Percentiles rank a stretch among this genome's conserved stretches.
Evolutionary conservation across 2,329 filamentous ascomycete genomes (phyloP).

Genomic region (Penicillium digitatum): DNA sequence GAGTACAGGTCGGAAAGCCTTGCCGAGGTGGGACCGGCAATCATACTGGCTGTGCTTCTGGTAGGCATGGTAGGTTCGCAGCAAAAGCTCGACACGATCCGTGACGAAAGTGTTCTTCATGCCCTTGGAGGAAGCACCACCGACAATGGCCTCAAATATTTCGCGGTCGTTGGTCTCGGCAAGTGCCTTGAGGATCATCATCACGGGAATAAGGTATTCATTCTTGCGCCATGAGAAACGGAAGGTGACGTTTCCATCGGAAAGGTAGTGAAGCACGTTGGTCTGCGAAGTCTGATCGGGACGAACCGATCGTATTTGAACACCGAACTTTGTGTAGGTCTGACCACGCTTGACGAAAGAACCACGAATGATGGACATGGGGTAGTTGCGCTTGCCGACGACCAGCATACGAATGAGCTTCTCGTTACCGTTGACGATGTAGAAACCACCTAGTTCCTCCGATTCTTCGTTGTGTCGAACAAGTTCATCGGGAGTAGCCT

Average conservation of each 20-base stretch:
- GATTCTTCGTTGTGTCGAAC: conserved; percentile 89
- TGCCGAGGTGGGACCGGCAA: conserved; percentile 79
- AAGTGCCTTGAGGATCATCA: conserved; percentile 95
- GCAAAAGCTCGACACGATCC: conserved; percentile 84
- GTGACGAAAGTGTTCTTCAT: conserved; percentile 88
- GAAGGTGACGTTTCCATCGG: conserved; percentile 93
- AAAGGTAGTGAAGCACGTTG: conserved; percentile 93
- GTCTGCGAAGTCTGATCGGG: conserved; percentile 98
- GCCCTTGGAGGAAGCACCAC: conserved; percentile 69
- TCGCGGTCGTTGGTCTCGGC: conserved; percentile 95
- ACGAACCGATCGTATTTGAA: conserved; percentile 85
- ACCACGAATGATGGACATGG: conserved; percentile 85
- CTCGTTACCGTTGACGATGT: conserved; percentile 95
- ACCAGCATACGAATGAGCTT: conserved; percentile 92
- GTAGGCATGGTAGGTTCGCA: conserved; percentile 92
- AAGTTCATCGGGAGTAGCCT: conserved; percentile 74
- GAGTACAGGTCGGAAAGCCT: conserved; percentile 86
- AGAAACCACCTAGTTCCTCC: conserved; percentile 94
- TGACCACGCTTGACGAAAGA: conserved; percentile 85
- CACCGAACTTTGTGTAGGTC: conserved; percentile 83
- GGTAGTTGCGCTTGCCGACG: conserved; percentile 86
- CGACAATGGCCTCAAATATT: conserved; percentile 91
- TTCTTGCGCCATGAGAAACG: conserved; percentile 97
- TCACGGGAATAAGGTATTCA: conserved; percentile 89
- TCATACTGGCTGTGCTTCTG: conserved; percentile 74